Conservation (phyloP, 2,329 filamentous ascomycete genomes). For the Arthroderma sp. region DNA sequence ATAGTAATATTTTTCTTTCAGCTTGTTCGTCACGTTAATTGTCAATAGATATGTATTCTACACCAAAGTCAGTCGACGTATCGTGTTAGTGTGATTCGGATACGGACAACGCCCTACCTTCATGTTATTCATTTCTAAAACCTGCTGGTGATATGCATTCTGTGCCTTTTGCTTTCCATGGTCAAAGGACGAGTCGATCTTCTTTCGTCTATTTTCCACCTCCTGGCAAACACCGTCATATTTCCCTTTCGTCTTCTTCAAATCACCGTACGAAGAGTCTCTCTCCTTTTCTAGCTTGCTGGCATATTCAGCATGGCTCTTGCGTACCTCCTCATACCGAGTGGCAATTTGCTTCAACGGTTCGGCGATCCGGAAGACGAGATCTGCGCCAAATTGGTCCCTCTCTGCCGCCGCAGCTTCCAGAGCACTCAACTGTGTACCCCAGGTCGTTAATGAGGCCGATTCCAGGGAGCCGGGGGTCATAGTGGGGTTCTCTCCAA, state of each 20-base stretch:
- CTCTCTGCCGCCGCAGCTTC: conserved; percentile 82
- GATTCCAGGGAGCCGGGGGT: conserved; percentile 93
- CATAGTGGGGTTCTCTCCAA: conserved; percentile 83
- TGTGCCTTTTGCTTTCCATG: conserved; percentile 76
- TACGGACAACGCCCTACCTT: conserved; percentile 37
- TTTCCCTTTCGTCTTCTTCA: conserved; percentile 83
- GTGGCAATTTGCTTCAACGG: conserved; percentile 61
- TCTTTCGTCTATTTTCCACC: conserved; percentile 87
- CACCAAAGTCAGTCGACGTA: conserved; percentile 15
- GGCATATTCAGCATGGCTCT: conserved; percentile 79
- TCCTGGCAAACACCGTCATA: conserved; percentile 91
- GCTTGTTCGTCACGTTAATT: conserved; percentile 94
- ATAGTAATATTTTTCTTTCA: conserved; percentile 95
- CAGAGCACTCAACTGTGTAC: conserved; percentile 78
- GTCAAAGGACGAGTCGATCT: conserved; percentile 86
- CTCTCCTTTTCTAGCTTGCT: conserved; percentile 80
- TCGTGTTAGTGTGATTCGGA: neutral
- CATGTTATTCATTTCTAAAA: conserved; percentile 88
- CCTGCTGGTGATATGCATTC: conserved; percentile 79
- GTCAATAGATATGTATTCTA: conserved; percentile 88
- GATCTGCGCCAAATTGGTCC: conserved; percentile 66
- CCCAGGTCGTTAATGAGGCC: conserved; percentile 93
- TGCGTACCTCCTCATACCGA: conserved; percentile 83
- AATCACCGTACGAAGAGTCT: conserved; percentile 66
- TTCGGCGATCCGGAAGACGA: conserved; percentile 70